Percentiles rank a stretch among this genome's conserved stretches.
Conservation (phyloP, 1,139 yeast species). For the Magnusiomyces suaveolens region DNA sequence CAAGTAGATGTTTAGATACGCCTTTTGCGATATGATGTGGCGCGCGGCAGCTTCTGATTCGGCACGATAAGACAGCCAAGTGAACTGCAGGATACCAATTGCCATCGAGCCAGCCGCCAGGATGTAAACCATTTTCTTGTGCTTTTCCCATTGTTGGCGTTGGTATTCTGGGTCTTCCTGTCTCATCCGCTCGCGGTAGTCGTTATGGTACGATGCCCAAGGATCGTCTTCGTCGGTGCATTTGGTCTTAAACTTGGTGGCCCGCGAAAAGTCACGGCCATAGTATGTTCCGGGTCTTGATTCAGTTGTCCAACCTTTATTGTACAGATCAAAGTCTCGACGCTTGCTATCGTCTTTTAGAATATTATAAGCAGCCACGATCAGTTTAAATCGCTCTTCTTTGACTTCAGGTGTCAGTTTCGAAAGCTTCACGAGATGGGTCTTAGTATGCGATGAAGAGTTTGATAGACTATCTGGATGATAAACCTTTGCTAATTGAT, state of each 20-base stretch:
- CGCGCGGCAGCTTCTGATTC: conserved; percentile 10
- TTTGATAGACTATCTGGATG: conserved; percentile 63
- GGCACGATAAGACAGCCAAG: conserved; percentile 11
- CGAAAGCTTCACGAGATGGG: neutral
- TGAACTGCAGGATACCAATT: conserved; percentile 25
- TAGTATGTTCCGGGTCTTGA: conserved; percentile 27
- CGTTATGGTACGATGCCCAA: conserved; percentile 19
- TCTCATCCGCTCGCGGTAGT: conserved; percentile 14
- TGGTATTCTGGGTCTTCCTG: conserved; percentile 25
- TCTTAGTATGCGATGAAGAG: neutral
- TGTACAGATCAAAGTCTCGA: conserved; percentile 35
- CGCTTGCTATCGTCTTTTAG: conserved; percentile 48
- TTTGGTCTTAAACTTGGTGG: conserved; percentile 8
- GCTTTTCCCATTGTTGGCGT: conserved; percentile 23
- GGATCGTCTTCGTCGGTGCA: conserved; percentile 19
- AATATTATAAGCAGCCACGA: conserved; percentile 66
- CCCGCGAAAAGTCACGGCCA: conserved; percentile 12
- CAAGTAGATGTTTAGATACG: conserved; percentile 6
- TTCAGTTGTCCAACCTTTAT: conserved; percentile 13
- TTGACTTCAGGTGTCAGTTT: conserved; percentile 16
- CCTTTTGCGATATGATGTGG: conserved; percentile 6
- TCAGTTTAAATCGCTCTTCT: conserved; percentile 51
- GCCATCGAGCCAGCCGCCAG: conserved; percentile 21
- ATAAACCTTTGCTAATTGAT: conserved; percentile 62
- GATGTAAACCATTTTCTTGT: conserved; percentile 23